These are phyloP conservation scores for Aegle marmelos DNA, from an alignment of 345 rosid species.

Conservation along the genomic window DNA sequence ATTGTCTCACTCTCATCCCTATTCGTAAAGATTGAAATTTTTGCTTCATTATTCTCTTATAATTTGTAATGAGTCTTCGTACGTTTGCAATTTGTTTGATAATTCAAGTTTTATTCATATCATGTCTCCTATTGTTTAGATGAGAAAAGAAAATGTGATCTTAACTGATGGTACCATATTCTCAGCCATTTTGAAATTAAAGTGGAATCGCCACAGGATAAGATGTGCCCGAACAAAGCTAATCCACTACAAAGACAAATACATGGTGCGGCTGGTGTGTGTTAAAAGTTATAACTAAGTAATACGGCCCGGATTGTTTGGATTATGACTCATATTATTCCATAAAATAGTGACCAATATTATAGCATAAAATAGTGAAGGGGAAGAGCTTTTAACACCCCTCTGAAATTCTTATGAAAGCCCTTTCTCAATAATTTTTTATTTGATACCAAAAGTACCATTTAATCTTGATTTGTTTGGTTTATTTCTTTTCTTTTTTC, in stretches of 20 bases:
- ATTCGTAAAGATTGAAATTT: not conserved
- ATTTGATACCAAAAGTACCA: no score
- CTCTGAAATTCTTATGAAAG: no score
- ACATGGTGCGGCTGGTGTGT: not conserved
- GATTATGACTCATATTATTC: no score
- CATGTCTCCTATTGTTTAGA: not conserved
- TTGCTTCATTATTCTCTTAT: not conserved
- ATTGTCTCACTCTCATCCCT: not conserved
- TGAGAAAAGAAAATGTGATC: not conserved
- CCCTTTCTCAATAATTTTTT: no score
- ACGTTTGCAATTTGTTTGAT: not conserved
- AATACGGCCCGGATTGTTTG: no score
- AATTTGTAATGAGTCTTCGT: not conserved
- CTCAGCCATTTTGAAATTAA: not conserved
- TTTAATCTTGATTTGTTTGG: no score
- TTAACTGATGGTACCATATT: not conserved
- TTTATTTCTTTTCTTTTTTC: no score
- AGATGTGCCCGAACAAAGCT: not conserved
- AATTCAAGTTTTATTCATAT: not conserved
- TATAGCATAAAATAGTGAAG: no score
- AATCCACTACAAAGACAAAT: not conserved
- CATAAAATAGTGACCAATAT: no score
- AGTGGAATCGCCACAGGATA: not conserved
- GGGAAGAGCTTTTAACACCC: no score
- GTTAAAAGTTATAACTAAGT: no score